Percentiles rank a stretch among this genome's conserved stretches.
Conservation (phyloP, 176 grass and related monocot species). For the Canna indica region DNA sequence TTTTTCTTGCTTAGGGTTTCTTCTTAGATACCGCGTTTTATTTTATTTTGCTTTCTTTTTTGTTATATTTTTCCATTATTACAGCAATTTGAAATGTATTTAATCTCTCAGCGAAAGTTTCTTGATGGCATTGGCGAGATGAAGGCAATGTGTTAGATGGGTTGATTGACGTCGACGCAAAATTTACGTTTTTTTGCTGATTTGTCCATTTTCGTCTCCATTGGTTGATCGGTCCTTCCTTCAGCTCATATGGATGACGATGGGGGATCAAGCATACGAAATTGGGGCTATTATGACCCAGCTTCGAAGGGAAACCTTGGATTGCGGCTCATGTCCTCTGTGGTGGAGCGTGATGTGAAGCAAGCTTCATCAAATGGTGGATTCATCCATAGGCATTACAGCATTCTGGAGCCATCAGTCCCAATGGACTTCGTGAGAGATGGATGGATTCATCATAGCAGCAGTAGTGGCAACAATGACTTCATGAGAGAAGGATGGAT, state of each 20-base stretch:
- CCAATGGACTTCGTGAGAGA: constrained; percentile 19
- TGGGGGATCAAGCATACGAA: constrained; percentile 8
- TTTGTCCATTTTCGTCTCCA: neutral
- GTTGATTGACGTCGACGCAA: neutral
- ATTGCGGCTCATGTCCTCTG: constrained; percentile 20
- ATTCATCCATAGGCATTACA: constrained; percentile 2
- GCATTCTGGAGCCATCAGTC: neutral
- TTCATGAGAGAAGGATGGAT: neutral
- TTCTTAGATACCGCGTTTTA: neutral
- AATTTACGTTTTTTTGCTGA: neutral
- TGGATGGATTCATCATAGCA: constrained; percentile 13
- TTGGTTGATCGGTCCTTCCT: neutral
- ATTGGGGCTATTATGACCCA: constrained; percentile 17
- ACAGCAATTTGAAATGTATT: neutral
- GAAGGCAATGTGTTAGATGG: constrained; percentile 2
- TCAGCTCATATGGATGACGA: constrained; percentile 11
- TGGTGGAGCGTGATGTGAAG: constrained; percentile 12
- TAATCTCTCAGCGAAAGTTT: neutral
- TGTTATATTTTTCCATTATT: too few species aligned
- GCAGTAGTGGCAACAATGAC: neutral
- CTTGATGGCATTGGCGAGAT: neutral
- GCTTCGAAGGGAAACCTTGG: constrained; percentile 11
- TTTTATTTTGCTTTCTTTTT: neutral
- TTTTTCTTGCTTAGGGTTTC: neutral
- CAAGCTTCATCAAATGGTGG: neutral